Base-by-base conservation (phyloP, 768 basidiomycete genomes). In the Russula vinacea region DNA sequence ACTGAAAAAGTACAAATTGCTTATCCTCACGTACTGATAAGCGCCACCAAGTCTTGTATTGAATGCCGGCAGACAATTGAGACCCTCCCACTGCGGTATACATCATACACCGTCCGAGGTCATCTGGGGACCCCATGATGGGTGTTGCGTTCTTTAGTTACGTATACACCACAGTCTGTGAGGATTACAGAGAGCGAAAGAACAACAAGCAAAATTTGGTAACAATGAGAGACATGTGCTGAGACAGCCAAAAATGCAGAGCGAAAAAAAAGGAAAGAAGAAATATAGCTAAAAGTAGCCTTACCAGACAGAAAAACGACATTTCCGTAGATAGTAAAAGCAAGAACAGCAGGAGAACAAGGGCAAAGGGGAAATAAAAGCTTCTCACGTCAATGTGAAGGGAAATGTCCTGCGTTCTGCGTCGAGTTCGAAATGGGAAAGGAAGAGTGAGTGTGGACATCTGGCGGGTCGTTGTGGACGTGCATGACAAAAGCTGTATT, bases 101-200 rank as follows among this genome's bases (percentile, higher is more conserved):
- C 61, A 44, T 54, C 42, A n/a, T 54, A 49, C 33, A 55, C 42
- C 42, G 19, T 39, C 26, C 3, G 26, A 53, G 51, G 50, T 39
- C 37, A 59, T 54, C 42, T 22, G 26, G 26, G 29, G 44, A 51
- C 29, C 42, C 32, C 32, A 35, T 32, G 56, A 52, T 22, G 35
- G 52, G 37, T 60, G 47, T 49, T 16, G 47, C 37, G 58, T 55
- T 53, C 58, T 64, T 45, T 55, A 32, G 53, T 37, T 64, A 64
- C 45, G 44, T 60, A 64, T 64, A 64, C 62, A 63, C 57, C 62
- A 62, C 62, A 29, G 26, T 22, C 44, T 64, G 63, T 60, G 53
- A 40, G 32, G n/a, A 54, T 64, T 64, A 64, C 63, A 64, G 52
- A 40, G 56, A 60, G 58, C n/a, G 44, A 26, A 64, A 39, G 35